A percentile compares a stretch with the other conserved stretches of the same genome.
Conservation (phyloP, 352 stramenopile genomes). For the Heterotrichella gracilis region DNA sequence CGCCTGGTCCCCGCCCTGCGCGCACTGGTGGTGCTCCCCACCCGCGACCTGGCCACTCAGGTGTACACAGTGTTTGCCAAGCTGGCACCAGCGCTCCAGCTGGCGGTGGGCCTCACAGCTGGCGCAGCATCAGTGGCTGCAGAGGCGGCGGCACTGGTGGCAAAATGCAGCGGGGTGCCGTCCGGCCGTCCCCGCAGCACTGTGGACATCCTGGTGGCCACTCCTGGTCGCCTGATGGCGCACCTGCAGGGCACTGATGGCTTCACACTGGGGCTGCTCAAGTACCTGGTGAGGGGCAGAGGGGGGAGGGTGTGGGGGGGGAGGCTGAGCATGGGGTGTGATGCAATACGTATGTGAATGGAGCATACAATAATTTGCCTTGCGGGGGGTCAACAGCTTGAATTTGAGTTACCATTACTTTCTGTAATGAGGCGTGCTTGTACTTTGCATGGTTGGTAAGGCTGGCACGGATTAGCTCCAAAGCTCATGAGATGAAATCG, state of each 20-base stretch:
- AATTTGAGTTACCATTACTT: too few species aligned
- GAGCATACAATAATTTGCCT: too few species aligned
- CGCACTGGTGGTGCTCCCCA: slow-evolving; percentile 71
- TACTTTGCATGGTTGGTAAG: too few species aligned
- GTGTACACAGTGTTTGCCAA: slow-evolving; percentile 25
- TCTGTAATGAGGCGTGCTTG: too few species aligned
- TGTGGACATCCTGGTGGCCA: slow-evolving; percentile 81
- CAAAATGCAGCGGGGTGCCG: too few species aligned
- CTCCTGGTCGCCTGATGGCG: slow-evolving; percentile 68
- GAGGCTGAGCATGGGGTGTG: too few species aligned
- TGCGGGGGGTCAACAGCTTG: too few species aligned
- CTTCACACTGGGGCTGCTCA: slow-evolving; percentile 76
- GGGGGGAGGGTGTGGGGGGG: too few species aligned
- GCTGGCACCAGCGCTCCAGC: too few species aligned
- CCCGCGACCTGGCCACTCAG: slow-evolving; percentile 62
- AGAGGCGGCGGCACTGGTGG: neutral
- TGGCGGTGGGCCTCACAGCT: slow-evolving; percentile 41
- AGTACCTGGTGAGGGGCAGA: slow-evolving; percentile 74
- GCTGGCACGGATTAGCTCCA: too few species aligned
- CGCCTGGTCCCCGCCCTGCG: slow-evolving; percentile 45
- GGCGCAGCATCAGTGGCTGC: neutral
- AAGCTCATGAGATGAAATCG: too few species aligned
- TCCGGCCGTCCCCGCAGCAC: neutral
- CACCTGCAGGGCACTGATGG: slow-evolving; percentile 76
- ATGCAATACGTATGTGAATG: too few species aligned